Evolutionary conservation across 768 basidiomycete genomes (phyloP).

Genomic region (Ephemerocybe angulata): DNA sequence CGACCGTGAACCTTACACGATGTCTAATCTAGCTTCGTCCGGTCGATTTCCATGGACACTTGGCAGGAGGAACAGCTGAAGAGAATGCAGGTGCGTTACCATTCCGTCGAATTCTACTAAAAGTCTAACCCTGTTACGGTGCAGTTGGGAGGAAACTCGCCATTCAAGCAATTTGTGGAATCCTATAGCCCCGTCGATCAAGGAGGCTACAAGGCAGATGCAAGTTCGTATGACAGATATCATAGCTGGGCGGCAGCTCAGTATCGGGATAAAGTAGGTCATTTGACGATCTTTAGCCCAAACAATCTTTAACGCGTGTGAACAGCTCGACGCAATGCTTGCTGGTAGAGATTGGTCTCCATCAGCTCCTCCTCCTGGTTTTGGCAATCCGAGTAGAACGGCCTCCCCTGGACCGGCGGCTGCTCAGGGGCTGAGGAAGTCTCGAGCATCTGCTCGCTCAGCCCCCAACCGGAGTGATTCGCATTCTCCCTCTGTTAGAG

Average conservation of each 20-base stretch:
- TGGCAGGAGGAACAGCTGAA: slow-evolving; percentile 88
- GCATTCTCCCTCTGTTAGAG: slow-evolving; percentile 46
- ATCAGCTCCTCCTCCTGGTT: slow-evolving; percentile 59
- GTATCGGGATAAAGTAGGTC: slow-evolving; percentile 85
- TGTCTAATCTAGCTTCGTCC: slow-evolving; percentile 64
- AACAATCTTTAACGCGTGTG: slow-evolving; percentile 19
- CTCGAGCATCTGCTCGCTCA: slow-evolving; percentile 66
- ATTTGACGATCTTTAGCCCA: slow-evolving; percentile 8
- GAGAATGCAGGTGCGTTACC: slow-evolving; percentile 75
- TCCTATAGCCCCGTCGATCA: slow-evolving; percentile 63
- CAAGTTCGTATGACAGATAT: slow-evolving; percentile 73
- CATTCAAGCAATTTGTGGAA: slow-evolving; percentile 75
- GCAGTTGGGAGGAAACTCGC: slow-evolving; percentile 84
- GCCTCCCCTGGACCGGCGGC: slow-evolving; percentile 62
- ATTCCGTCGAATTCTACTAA: slow-evolving; percentile 5
- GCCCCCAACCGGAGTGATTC: slow-evolving; percentile 45
- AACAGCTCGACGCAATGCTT: slow-evolving; percentile 76
- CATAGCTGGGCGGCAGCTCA: slow-evolving; percentile 93
- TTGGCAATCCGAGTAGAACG: slow-evolving; percentile 34
- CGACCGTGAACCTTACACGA: slow-evolving; percentile 17
- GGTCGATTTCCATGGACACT: slow-evolving; percentile 95
- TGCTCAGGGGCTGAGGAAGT: slow-evolving; percentile 83
- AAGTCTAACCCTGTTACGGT: slow-evolving; percentile 8
- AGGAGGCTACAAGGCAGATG: slow-evolving; percentile 63
- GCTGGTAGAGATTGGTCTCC: slow-evolving; percentile 78